phyloP scores from a whole-genome alignment of 805 yeast genomes.

The Saturnispora mendoncae region DNA sequence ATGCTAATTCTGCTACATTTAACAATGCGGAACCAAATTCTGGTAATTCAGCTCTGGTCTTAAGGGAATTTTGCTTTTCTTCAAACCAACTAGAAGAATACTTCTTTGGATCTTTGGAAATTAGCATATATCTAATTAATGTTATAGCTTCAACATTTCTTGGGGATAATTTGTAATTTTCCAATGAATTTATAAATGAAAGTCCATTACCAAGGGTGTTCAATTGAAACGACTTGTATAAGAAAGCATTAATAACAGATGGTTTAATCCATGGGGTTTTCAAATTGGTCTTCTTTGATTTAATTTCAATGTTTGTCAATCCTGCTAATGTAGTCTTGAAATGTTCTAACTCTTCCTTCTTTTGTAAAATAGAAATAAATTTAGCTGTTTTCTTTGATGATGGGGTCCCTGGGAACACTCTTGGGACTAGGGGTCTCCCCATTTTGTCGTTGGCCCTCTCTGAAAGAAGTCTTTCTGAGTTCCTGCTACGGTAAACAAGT shows the following conservation, averaged over 20 bases:
- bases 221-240: conserved; percentile 22
- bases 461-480: conserved; percentile 17
- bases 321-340: conserved; percentile 17
- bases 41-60: conserved; percentile 10
- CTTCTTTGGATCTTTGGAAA: conserved; percentile 10
- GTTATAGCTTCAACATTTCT: conserved; percentile 21
- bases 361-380: conserved; percentile 21
- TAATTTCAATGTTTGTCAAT: conserved; percentile 11
- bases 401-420: conserved; percentile 21
- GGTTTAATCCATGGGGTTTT: conserved; percentile 17
- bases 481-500: conserved; percentile 21
- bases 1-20: conserved; percentile 1
- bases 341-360: conserved; percentile 20
- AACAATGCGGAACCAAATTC: conserved; percentile 3
- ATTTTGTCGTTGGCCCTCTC: conserved; percentile 20
- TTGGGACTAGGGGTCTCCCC: conserved; percentile 24
- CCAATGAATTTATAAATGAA: conserved; percentile 17
- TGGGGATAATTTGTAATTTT: conserved; percentile 15
- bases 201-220: conserved; percentile 16
- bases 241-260: conserved; percentile 19
- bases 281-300: not conserved
- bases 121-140: conserved; percentile 20
- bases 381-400: conserved; percentile 19
- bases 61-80: conserved; percentile 14
- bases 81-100: conserved; percentile 14